A percentile compares a stretch with the other conserved stretches of the same genome.
phyloP scores from a whole-genome alignment of 2,329 filamentous ascomycete genomes.

The Penicillium sp. region DNA sequence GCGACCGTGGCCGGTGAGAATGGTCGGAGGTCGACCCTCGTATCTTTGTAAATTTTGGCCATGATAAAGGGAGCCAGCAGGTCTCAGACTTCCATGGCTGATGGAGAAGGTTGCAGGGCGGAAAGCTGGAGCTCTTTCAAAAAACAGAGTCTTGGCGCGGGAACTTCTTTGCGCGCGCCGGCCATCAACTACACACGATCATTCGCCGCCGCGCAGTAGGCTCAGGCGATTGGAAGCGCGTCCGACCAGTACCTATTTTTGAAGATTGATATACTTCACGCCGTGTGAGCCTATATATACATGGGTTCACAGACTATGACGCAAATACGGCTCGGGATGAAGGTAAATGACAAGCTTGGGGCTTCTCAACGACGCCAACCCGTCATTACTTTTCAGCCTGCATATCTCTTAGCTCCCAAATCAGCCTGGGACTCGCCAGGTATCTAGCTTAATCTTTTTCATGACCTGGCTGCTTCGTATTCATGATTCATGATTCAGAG shows the following conservation, averaged over 20 bases:
- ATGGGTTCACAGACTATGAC: no score
- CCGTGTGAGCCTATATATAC: no score
- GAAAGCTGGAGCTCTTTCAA: conserved; percentile 32
- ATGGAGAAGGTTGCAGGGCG: conserved; percentile 27
- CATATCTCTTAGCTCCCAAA: no score
- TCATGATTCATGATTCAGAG: neutral
- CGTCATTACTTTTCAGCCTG: no score
- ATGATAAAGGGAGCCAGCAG: conserved; percentile 44
- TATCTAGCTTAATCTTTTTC: neutral
- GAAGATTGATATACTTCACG: no score
- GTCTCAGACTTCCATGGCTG: conserved; percentile 35
- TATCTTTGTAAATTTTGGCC: conserved; percentile 81
- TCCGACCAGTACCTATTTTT: no score
- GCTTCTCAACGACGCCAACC: no score
- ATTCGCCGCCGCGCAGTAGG: no score
- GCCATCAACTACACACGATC: neutral
- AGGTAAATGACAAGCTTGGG: no score
- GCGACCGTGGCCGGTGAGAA: conserved; percentile 67
- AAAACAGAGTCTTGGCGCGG: conserved; percentile 40
- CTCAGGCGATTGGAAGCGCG: no score
- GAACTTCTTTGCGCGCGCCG: neutral
- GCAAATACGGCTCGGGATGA: no score
- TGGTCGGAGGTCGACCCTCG: conserved; percentile 76
- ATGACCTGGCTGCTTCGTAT: neutral
- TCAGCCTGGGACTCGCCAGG: no score